Evolutionary conservation across 148 eudicot species (phyloP), one percentile per base, ranked within the genome.

Genomic region (Nyssa sinensis): DNA sequence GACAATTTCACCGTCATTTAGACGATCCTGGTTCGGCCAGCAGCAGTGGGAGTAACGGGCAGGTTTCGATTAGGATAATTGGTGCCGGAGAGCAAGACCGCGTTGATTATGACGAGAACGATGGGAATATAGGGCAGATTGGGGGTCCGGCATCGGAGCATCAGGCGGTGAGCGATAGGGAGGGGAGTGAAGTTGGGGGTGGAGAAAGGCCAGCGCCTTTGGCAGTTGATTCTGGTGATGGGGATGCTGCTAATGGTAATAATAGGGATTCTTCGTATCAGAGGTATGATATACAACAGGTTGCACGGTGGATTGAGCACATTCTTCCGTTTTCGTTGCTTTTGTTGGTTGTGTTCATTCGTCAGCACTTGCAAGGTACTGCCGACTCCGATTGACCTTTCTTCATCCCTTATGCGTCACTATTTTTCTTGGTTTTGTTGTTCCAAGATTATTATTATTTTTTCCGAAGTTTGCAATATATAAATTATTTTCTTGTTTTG

Each of bases 291-390:
- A 66, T 86, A 34, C 89, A 86, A 72, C 83, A 71, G 69, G 75
- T 75, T 4, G 85, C 87, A 25, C 77, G 85, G 64, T 81, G 85
- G 87, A 79, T 84, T 21, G 89, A 86, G 74, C 87, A 86, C 76
- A 65, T 86, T 69, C 77, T 86, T 72, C 89, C 87, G 34, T 86
- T 86, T 63, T 79, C 87, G 30, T 66, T 86, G 80, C 79, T 86
- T 8, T 77, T 86, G 71, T 58, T 86, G 84, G 78, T 86, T 34
- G 87, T 86, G 44, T 86, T 86, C 75, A 80, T 86, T 67, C 78
- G 89, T 25, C 84, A 86, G 81, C 89, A 86, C 72, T 81, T 86
- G 80, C 87, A 79, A 81, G 89, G 89, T 86, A 77, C 53, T 75
- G n/a, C n/a, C n/a, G n/a, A n/a, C n/a, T n/a, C n/a, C 29, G 33